Evolutionary conservation across 768 basidiomycete species (phyloP), one percentile per base, ranked within the genome.

Genomic region (Russula compacta): DNA sequence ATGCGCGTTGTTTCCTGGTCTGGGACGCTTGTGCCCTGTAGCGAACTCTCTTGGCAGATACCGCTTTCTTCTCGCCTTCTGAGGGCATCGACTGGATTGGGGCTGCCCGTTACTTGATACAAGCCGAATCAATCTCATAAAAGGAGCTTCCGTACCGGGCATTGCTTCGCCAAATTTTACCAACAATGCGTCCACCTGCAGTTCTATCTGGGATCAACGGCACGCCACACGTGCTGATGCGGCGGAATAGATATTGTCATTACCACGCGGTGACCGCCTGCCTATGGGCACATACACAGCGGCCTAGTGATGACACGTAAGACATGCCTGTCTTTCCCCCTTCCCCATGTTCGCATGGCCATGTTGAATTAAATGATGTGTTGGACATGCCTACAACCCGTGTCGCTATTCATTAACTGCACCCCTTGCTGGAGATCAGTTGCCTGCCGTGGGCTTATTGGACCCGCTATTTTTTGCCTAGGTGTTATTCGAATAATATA

Each of bases 101-200:
- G 49, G 9, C 42, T 11, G 4, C 8, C 38, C 44, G 38, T 61
- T 46, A 57, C 60, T 48, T 46, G 55, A 49, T 47, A 17, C 38
- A 33, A 42, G 40, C 24, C 9, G 29, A 51, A 35, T 35, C 21
- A 52, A 29, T 40, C 56, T 21, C 50, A 40, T 51, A 21, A 52
- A 47, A 50, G 42, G 42, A 36, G 35, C 42, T 51, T 57, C 60
- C 49, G 38, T 47, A 32, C 55, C 11, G 44, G 36, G 36, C 19
- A 9, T 61, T 21, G 60, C 55, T 52, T 61, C 56, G 56, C 56
- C 55, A 52, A 61, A 56, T 52, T 56, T 52, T 40, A 39, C 14
- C 43, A 17, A 50, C 32, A 61, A 61, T n/a, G 50, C 56, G 32
- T 57, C 50, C 32, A 40, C 60, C 32, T 57, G 56, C 60, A 51